A percentile compares a stretch with the other conserved stretches of the same genome.
phyloP scores from a whole-genome alignment of 2,329 filamentous ascomycete species.

The Ophiostoma himal-ulmi region DNA sequence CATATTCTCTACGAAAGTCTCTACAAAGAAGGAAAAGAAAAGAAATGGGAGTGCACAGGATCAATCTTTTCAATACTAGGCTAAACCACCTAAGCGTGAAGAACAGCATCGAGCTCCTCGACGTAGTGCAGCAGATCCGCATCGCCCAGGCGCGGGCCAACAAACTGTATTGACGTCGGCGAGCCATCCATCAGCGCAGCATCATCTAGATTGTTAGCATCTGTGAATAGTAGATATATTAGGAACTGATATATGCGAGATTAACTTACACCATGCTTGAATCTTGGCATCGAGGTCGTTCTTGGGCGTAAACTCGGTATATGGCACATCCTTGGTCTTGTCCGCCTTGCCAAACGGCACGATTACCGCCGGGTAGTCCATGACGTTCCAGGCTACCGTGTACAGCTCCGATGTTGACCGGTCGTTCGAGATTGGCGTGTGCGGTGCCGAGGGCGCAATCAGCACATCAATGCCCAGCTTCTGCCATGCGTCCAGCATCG shows the following conservation, averaged over 20 bases:
- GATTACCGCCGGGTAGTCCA: constrained; percentile 26
- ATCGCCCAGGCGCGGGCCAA: constrained; percentile 18
- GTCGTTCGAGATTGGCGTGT: constrained; percentile 19
- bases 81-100: constrained; percentile 10
- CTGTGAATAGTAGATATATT: not conserved
- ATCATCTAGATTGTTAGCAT: constrained; percentile 9
- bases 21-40: too few species aligned
- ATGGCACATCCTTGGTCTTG: constrained; percentile 14
- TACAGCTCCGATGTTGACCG: constrained; percentile 23
- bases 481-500: constrained; percentile 26
- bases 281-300: constrained; percentile 23
- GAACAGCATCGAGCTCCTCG: constrained; percentile 19
- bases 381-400: constrained; percentile 24
- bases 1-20: not conserved
- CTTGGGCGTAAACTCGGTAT: constrained; percentile 15
- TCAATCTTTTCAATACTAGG: not conserved
- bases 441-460: constrained; percentile 22
- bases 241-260: too few species aligned
- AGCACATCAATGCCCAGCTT: constrained; percentile 24
- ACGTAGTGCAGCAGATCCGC: constrained; percentile 16
- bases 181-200: constrained; percentile 19
- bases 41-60: too few species aligned
- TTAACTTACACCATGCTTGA: constrained; percentile 20
- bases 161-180: constrained; percentile 19
- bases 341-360: constrained; percentile 23